Evolutionary conservation across 257 asterid genomes (phyloP).

Genomic region (Jaltomata sinuosa): DNA sequence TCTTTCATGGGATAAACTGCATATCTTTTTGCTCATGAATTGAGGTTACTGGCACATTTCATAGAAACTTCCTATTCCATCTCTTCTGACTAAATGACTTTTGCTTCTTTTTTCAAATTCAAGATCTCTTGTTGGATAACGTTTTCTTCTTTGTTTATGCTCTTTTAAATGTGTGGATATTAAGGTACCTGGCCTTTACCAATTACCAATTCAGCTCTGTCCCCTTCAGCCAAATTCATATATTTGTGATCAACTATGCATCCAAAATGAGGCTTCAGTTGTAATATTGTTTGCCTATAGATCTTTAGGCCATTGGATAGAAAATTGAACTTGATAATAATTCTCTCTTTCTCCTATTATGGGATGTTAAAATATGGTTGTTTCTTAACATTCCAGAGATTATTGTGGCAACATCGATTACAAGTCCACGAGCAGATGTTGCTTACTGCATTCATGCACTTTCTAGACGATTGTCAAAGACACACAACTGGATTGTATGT

Average conservation of each 20-base stretch:
- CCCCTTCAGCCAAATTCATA: not conserved
- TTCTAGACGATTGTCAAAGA: conserved; percentile 65
- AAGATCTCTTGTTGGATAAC: not conserved
- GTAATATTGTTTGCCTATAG: not conserved
- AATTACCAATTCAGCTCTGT: not conserved
- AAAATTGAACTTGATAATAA: not conserved
- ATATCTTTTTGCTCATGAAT: not conserved
- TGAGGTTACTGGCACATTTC: no score
- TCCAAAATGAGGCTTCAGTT: not conserved
- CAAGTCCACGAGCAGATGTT: conserved; percentile 81
- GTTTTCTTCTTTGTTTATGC: not conserved
- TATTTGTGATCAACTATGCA: not conserved
- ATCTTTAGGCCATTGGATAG: not conserved
- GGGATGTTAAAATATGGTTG: not conserved
- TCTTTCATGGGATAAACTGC: not conserved
- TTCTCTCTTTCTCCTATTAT: not conserved
- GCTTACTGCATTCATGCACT: conserved; percentile 87
- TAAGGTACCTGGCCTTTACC: not conserved
- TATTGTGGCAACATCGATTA: conserved; percentile 39
- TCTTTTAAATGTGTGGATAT: not conserved
- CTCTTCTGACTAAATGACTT: no score
- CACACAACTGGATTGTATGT: conserved; percentile 71
- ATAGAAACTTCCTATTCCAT: no score
- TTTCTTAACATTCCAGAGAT: conserved; percentile 29
- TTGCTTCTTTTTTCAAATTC: no score